Conservation (phyloP, 305 asterid genomes). For the Andrographis paniculata region DNA sequence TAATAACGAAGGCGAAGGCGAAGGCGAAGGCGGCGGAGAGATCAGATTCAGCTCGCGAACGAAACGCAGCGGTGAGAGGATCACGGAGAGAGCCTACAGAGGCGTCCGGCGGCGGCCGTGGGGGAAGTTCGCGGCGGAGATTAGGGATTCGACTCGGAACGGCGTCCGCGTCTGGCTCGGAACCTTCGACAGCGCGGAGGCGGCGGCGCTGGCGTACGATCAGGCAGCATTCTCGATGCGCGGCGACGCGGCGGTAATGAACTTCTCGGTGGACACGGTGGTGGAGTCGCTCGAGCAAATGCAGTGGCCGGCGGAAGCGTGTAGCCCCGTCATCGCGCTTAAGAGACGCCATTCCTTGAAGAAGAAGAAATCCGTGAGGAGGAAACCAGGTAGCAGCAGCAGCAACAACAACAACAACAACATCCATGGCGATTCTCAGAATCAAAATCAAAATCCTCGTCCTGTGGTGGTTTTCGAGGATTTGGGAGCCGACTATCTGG, state of each 20-base stretch:
- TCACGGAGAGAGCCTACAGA: not conserved
- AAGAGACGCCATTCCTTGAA: not conserved
- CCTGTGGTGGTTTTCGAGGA: slow-evolving; percentile 6
- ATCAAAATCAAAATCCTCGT: too few species aligned
- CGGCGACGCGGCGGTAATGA: slow-evolving; percentile 34
- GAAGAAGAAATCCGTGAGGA: not conserved
- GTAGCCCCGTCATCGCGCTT: not conserved
- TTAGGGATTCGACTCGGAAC: slow-evolving; percentile 41
- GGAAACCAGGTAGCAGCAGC: not conserved
- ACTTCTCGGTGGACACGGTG: slow-evolving; percentile 41
- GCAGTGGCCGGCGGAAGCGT: slow-evolving; percentile 18
- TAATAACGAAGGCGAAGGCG: not conserved
- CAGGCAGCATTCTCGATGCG: slow-evolving; percentile 45
- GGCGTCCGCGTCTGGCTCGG: slow-evolving; percentile 47
- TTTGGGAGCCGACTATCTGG: slow-evolving; percentile 6
- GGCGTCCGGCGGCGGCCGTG: slow-evolving; percentile 3
- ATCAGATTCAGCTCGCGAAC: not conserved
- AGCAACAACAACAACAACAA: not conserved
- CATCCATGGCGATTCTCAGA: not conserved
- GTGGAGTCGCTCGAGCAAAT: slow-evolving; percentile 31
- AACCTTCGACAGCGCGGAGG: slow-evolving; percentile 46
- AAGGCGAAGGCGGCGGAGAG: too few species aligned
- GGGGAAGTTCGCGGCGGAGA: slow-evolving; percentile 4
- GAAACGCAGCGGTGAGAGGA: not conserved
- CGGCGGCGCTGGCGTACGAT: slow-evolving; percentile 48